Conservation (phyloP, 148 eudicot genomes). For the Linanthus parryae region DNA sequence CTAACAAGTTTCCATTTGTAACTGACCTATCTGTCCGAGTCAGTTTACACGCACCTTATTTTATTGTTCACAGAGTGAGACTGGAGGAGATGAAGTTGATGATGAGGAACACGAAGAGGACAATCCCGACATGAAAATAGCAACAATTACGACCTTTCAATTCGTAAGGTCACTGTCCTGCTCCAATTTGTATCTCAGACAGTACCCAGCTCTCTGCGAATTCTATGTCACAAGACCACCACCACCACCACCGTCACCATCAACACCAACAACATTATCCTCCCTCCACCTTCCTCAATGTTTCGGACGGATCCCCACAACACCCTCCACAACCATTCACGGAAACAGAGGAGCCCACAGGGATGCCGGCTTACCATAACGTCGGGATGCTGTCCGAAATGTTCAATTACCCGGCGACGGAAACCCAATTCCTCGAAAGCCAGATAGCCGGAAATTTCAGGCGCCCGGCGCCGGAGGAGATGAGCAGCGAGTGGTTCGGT, state of each 20-base stretch:
- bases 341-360: conserved; percentile 22
- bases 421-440: conserved; percentile 31
- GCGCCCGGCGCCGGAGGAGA: conserved; percentile 1
- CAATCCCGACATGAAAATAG: conserved; percentile 27
- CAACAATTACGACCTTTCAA: conserved; percentile 3
- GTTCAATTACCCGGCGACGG: conserved; percentile 35
- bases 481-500: conserved; percentile 27
- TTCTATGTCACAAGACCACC: conserved; percentile 73
- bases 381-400: conserved; percentile 52
- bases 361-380: conserved; percentile 21
- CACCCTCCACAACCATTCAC: conserved; percentile 16
- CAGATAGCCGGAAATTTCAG: conserved; percentile 27
- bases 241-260: conserved; percentile 26
- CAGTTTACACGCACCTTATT: background rate
- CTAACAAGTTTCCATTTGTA: conserved; percentile 26
- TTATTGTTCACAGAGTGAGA: background rate
- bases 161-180: conserved; percentile 6
- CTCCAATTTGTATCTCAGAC: background rate
- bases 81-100: background rate
- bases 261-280: conserved; percentile 26
- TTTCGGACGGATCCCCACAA: conserved; percentile 27
- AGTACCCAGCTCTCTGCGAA: conserved; percentile 3
- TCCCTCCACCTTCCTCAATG: conserved; percentile 23
- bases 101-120: conserved; percentile 24
- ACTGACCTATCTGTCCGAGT: conserved; percentile 2